phyloP scores from a whole-genome alignment of 305 asterid species.

The Fraxinus xanthoxyloides region DNA sequence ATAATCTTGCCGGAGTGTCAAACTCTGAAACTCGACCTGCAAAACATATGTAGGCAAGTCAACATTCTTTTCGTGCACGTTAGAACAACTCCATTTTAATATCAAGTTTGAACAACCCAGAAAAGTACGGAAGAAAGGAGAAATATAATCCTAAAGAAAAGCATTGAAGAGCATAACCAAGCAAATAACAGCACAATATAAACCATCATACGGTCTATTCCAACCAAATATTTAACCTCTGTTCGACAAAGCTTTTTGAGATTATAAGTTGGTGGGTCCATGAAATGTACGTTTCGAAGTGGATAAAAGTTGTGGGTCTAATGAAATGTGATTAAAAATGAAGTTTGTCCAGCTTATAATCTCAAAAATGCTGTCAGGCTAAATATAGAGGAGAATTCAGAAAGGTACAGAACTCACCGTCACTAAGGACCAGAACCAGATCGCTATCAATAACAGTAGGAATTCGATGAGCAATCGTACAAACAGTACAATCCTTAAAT shows the following conservation, averaged over 20 bases:
- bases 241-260: background rate
- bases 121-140: background rate
- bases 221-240: background rate
- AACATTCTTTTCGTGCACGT: background rate
- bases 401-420: slow-evolving; percentile 47
- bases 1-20: slow-evolving; percentile 74
- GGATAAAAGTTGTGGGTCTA: background rate
- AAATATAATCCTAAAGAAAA: background rate
- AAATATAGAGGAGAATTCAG: slow-evolving; percentile 7
- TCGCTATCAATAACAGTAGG: slow-evolving; percentile 98
- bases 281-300: background rate
- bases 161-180: background rate
- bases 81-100: background rate
- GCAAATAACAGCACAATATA: background rate
- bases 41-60: slow-evolving; percentile 17
- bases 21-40: slow-evolving; percentile 93
- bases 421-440: slow-evolving; percentile 97
- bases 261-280: background rate
- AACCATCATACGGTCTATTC: background rate
- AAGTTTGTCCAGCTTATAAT: background rate
- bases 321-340: background rate
- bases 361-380: background rate
- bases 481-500: slow-evolving; percentile 85
- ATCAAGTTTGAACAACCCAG: background rate
- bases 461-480: slow-evolving; percentile 96